A percentile compares a stretch with the other conserved stretches of the same genome.
Evolutionary conservation across 2,329 filamentous ascomycete species (phyloP).

Genomic region (Hortaea sp.): DNA sequence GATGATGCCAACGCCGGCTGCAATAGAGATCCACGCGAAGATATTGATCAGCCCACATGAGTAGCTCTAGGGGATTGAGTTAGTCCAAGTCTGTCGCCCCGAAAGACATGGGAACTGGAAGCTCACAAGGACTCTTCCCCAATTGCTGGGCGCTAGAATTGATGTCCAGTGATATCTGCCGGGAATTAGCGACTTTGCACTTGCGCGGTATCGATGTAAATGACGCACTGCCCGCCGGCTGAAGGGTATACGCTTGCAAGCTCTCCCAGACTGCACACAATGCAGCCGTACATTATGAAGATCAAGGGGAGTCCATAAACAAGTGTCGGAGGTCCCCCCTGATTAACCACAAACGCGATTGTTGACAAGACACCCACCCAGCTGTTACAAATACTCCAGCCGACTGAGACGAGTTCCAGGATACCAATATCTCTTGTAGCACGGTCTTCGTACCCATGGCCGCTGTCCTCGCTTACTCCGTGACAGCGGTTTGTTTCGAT

Average conservation of each 20-base stretch:
- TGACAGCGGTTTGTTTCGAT: too few relatives aligned
- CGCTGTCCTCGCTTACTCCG: too few relatives aligned
- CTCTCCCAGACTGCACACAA: background rate
- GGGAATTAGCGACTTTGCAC: too few relatives aligned
- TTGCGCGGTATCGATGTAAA: too few relatives aligned
- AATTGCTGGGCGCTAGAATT: background rate
- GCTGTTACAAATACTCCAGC: background rate
- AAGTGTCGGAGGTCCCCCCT: background rate
- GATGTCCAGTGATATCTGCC: background rate
- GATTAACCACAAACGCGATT: background rate
- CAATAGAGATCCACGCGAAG: background rate
- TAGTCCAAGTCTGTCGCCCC: background rate
- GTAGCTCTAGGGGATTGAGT: background rate
- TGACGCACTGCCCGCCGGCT: background rate
- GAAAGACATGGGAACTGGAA: background rate
- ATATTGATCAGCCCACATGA: background rate
- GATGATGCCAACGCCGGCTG: background rate
- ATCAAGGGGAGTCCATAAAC: background rate
- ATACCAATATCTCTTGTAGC: background rate
- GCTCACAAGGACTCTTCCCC: background rate
- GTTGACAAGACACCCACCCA: background rate
- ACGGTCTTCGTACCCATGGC: too few relatives aligned
- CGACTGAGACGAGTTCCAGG: background rate
- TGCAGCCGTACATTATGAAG: background rate
- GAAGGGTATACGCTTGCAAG: background rate